Evolutionary conservation across 257 asterid species (phyloP).

Genomic region (Scutellaria minor): DNA sequence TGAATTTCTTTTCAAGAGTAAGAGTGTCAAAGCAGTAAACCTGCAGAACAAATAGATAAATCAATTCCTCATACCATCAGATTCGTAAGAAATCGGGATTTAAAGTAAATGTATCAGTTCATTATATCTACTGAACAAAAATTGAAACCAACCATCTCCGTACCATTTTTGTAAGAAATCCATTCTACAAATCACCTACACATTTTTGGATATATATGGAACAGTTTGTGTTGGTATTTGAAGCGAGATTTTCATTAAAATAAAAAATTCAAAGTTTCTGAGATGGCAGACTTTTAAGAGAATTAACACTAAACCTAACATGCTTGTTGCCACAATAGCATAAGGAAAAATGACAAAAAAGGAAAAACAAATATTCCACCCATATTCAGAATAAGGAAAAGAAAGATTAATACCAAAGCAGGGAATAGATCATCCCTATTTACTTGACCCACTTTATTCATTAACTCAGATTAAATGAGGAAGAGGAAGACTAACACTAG

Average conservation of each 20-base stretch:
- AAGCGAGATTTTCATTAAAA: slow-evolving; percentile 9
- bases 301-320: slow-evolving; percentile 30
- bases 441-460: slow-evolving; percentile 10
- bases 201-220: slow-evolving; percentile 1
- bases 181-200: slow-evolving; percentile 31
- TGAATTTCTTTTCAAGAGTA: slow-evolving; percentile 73
- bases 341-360: not conserved
- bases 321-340: not conserved
- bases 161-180: slow-evolving; percentile 17
- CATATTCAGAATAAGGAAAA: slow-evolving; percentile 4
- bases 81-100: slow-evolving; percentile 8
- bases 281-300: slow-evolving; percentile 18
- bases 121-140: not conserved
- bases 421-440: slow-evolving; percentile 14
- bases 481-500: no score
- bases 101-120: slow-evolving; percentile 17
- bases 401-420: slow-evolving; percentile 2
- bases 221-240: slow-evolving; percentile 1
- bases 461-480: not conserved
- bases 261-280: slow-evolving; percentile 21
- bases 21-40: slow-evolving; percentile 63
- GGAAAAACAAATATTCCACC: not conserved
- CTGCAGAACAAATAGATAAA: slow-evolving; percentile 47
- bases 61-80: slow-evolving; percentile 23
- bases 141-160: slow-evolving; percentile 2